phyloP scores from a whole-genome alignment of 2,329 filamentous ascomycete genomes.

The Colletotrichum abscissum region DNA sequence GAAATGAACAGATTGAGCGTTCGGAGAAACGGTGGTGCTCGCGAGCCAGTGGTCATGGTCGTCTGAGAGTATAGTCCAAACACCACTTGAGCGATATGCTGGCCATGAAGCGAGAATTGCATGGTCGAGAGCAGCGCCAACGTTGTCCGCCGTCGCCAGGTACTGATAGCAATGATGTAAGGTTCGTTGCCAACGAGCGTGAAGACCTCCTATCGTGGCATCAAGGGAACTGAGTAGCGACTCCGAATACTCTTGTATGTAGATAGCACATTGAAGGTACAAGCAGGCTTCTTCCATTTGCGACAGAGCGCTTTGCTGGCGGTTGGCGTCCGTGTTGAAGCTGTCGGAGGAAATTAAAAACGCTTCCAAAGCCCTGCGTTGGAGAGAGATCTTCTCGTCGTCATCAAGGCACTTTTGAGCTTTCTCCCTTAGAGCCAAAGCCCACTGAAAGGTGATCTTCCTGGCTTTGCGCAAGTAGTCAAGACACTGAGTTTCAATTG shows the following conservation, averaged over 20 bases:
- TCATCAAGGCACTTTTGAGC: slow-evolving; percentile 36
- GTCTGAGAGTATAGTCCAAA: background rate
- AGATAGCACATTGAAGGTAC: slow-evolving; percentile 50
- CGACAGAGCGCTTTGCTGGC: no score
- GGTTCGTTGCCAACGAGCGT: slow-evolving; percentile 9
- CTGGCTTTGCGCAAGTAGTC: slow-evolving; percentile 40
- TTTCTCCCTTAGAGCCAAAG: slow-evolving; percentile 45
- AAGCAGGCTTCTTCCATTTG: slow-evolving; percentile 36
- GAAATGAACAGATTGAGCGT: slow-evolving; percentile 49
- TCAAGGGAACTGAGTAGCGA: background rate
- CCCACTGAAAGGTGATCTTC: slow-evolving; percentile 52
- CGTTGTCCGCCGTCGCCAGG: background rate
- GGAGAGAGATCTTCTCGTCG: slow-evolving; percentile 45
- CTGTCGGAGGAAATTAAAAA: slow-evolving; percentile 54
- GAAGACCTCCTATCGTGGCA: background rate
- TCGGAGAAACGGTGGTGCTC: background rate
- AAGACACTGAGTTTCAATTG: slow-evolving; percentile 55
- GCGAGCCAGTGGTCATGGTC: background rate
- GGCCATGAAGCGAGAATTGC: background rate
- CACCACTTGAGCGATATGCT: background rate
- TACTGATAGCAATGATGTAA: background rate
- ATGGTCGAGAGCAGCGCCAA: background rate
- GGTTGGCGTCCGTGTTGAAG: slow-evolving; percentile 54
- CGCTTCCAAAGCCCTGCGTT: slow-evolving; percentile 48
- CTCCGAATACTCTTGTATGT: slow-evolving; percentile 45